Evolutionary conservation across 305 asterid genomes (phyloP), one percentile per base, ranked within the genome.

Genomic region (Plantago coronopus): DNA sequence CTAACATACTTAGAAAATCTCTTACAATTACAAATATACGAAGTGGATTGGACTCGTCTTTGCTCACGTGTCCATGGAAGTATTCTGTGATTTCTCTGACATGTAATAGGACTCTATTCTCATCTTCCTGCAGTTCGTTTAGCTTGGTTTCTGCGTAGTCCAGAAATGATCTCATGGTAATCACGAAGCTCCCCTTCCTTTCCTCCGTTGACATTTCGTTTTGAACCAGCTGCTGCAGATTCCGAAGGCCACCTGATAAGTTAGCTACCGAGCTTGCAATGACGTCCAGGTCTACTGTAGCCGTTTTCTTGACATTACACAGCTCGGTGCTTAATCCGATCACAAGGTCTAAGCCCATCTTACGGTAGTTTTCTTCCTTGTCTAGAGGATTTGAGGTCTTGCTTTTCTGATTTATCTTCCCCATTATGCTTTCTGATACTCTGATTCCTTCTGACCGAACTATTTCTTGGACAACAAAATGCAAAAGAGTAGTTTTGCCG

Each of bases 221-320:
- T 5, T 48, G 44, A 2, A 86, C 78, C 10, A 93, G 71, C 12
- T 63, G 54, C 25, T 74, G 67, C 59, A 89, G 42, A 72, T 75
- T 72, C 9, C 17, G 59, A 82, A 83, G 64, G 6, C 82, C 86
- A 16, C 79, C 79, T 0, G 85, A 68, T 29, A 93, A 67, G 44
- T 85, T 78, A 0, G 89, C 75, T 4, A 93, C 91, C 2, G 98
- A 93, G 57, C 73, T 79, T 45, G 84, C 95, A n/a, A 93, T 78
- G 62, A 85, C 95, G 27, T 86, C 95, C 66, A 86, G 72, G 74
- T 93, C 96, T 48, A 93, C 64, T 0, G 89, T 84, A 8, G 98
- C 98, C 17, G 96, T 87, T 71, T 87, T 93, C 87, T 85, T 93
- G 45, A 85, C 97, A 29, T 87, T 89, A 81, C 91, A 85, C 4